Conservation (phyloP, 2,329 filamentous ascomycete genomes). For the Fusarium illudens region DNA sequence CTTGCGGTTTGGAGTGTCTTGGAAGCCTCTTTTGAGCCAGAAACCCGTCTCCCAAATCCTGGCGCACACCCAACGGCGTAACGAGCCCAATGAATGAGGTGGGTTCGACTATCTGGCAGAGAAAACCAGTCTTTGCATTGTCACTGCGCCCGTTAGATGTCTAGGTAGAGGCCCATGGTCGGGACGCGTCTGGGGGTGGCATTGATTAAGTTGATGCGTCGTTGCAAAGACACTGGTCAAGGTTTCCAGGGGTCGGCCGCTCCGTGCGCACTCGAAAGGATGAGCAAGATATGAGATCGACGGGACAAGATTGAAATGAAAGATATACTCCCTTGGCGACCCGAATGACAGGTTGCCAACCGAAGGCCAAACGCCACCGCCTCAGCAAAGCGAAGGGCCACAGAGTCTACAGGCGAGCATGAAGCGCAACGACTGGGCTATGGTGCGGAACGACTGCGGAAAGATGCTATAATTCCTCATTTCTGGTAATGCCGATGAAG, state of each 20-base stretch:
- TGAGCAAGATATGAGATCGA: slow-evolving; percentile 1
- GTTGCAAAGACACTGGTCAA: slow-evolving; percentile 4
- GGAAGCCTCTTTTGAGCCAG: neutral
- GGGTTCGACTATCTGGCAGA: neutral
- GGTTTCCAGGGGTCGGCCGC: slow-evolving; percentile 23
- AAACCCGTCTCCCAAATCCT: neutral
- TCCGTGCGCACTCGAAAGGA: neutral
- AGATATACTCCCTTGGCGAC: slow-evolving; percentile 7
- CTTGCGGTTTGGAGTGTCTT: neutral
- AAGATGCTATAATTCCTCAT: neutral
- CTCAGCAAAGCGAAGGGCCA: neutral
- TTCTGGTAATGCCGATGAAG: neutral
- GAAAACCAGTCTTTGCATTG: neutral
- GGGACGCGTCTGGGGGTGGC: neutral
- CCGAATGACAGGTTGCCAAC: slow-evolving; percentile 29
- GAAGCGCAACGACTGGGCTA: neutral
- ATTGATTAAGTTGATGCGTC: neutral
- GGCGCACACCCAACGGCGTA: neutral
- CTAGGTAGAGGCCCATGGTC: neutral
- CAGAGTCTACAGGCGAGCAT: neutral
- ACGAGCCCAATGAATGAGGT: neutral
- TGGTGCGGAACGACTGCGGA: slow-evolving; percentile 11
- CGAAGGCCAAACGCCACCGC: slow-evolving; percentile 37
- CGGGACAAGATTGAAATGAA: slow-evolving; percentile 1
- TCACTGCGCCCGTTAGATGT: slow-evolving; percentile 5